A percentile compares a stretch with the other conserved stretches of the same genome.
Conservation (phyloP, 345 rosid genomes). For the Eutrema japonicum region DNA sequence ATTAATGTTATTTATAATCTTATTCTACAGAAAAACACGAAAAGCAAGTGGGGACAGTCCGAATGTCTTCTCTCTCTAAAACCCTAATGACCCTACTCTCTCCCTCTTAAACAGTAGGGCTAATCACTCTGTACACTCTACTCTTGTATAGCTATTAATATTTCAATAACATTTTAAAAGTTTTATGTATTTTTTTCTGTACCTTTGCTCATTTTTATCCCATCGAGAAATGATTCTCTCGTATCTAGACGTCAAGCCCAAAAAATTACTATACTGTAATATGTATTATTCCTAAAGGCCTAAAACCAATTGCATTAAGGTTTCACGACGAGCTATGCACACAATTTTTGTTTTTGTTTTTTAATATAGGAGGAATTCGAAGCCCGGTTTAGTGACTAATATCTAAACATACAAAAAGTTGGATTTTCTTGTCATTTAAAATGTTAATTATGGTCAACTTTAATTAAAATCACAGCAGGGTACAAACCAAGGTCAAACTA, state of each 20-base stretch:
- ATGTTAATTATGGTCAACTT: too few relatives aligned
- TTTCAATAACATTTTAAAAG: not conserved
- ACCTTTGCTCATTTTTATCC: conserved; percentile 20
- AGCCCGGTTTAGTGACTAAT: too few relatives aligned
- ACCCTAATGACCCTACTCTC: conserved; percentile 47
- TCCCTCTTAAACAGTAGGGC: conserved; percentile 43
- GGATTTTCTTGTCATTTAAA: too few relatives aligned
- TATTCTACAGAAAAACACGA: conserved; percentile 21
- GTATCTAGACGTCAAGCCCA: conserved; percentile 5
- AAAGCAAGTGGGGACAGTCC: conserved; percentile 54
- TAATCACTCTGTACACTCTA: conserved; percentile 30
- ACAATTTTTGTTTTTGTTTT: not conserved
- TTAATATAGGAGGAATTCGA: too few relatives aligned
- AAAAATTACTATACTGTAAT: not conserved
- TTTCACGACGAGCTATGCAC: not conserved
- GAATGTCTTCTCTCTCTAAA: conserved; percentile 48
- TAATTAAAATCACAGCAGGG: too few relatives aligned
- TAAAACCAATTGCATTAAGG: not conserved
- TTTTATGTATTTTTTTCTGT: conserved; percentile 5
- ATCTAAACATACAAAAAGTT: too few relatives aligned
- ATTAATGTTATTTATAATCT: conserved; percentile 23
- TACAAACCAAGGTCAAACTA: too few relatives aligned
- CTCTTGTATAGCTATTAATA: conserved; percentile 17
- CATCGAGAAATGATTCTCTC: conserved; percentile 35
- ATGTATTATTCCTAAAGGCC: not conserved